These are phyloP conservation scores for Paratinospora sagittata DNA, from an alignment of 164 flowering plant genomes.

Conservation along the genomic window DNA sequence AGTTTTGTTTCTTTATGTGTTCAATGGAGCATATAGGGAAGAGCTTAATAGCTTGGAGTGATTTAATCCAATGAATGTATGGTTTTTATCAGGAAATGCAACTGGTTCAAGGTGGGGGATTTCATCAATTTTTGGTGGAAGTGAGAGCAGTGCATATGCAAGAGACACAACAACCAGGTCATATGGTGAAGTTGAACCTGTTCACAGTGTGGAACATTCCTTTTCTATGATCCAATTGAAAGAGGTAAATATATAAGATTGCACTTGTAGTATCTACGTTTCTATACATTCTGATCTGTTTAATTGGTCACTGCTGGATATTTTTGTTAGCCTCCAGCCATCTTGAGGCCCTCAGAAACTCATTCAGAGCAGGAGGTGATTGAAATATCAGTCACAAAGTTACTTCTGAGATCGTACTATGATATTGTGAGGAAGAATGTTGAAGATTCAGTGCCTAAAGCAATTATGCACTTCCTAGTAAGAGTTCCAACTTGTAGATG, in stretches of 20 bases:
- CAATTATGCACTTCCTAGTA: conserved; percentile 98
- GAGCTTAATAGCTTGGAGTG: too few species aligned
- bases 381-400: conserved; percentile 69
- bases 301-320: background rate
- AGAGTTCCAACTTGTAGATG: conserved; percentile 5
- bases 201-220: conserved; percentile 43
- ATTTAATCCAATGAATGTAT: background rate
- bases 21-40: too few species aligned
- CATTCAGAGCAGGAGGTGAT: conserved; percentile 70
- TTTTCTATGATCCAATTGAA: conserved; percentile 63
- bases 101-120: conserved; percentile 66
- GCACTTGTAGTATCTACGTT: too few species aligned
- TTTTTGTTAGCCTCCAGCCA: conserved; percentile 65
- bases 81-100: conserved; percentile 34
- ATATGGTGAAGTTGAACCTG: conserved; percentile 46
- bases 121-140: conserved; percentile 76
- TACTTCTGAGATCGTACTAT: conserved; percentile 90
- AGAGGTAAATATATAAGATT: conserved; percentile 45
- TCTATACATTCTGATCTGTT: background rate
- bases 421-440: conserved; percentile 93
- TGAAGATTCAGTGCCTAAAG: conserved; percentile 91
- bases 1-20: background rate
- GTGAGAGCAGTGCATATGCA: conserved; percentile 36
- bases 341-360: conserved; percentile 77
- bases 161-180: conserved; percentile 47